Percentiles rank a stretch among this genome's conserved stretches.
These are phyloP conservation scores for Globomyces pollinis-pini DNA, from an alignment of 192 early-diverging fungal genomes.

Conservation along the genomic window DNA sequence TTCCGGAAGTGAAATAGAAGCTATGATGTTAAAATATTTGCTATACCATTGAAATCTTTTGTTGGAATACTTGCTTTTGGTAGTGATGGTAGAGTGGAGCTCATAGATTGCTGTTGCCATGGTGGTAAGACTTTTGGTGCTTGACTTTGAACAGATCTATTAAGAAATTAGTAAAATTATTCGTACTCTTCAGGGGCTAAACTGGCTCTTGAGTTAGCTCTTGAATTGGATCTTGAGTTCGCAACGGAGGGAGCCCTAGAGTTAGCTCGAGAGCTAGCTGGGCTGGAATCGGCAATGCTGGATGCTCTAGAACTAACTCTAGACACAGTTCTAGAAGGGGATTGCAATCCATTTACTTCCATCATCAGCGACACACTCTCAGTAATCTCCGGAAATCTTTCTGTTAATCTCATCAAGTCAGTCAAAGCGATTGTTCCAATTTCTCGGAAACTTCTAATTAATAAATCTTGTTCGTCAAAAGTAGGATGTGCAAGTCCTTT, in stretches of 20 bases:
- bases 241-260: not conserved
- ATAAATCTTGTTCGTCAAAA: conserved; percentile 37
- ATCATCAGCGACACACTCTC: conserved; percentile 27
- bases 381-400: conserved; percentile 29
- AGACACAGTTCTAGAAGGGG: conserved; percentile 38
- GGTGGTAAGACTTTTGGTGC: not conserved
- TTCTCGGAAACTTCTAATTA: conserved; percentile 36
- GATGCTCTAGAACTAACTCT: conserved; percentile 31
- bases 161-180: not conserved
- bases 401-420: conserved; percentile 26
- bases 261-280: conserved; percentile 3
- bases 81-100: not conserved
- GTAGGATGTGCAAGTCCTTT: not conserved
- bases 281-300: not conserved
- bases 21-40: not conserved
- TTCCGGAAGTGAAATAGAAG: not conserved
- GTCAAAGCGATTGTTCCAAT: conserved; percentile 34
- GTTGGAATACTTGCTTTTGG: not conserved
- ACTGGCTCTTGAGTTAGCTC: not conserved
- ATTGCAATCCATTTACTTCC: conserved; percentile 24
- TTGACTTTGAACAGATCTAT: not conserved
- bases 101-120: not conserved
- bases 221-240: not conserved
- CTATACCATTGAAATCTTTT: conserved; percentile 1
- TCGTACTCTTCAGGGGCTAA: not conserved